Percentiles rank a stretch among this genome's conserved stretches.
phyloP scores from a whole-genome alignment of 73 alveolate species.

The Uronychia binucleata region DNA sequence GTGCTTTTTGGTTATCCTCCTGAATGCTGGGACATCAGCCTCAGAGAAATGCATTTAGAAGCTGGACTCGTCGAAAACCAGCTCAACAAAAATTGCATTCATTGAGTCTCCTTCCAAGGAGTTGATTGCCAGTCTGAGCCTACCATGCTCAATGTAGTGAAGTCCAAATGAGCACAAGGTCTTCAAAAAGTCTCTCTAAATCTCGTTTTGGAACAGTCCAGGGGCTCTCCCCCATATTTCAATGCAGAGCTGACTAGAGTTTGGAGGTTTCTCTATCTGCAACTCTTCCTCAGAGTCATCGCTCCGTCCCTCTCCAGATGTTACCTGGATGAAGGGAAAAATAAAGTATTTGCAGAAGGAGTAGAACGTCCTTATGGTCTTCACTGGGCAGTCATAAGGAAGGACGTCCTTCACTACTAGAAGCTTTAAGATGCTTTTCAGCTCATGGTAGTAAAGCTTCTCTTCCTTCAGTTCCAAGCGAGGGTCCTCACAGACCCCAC shows the following conservation, averaged over 20 bases:
- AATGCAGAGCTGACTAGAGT: neutral
- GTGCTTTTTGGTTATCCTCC: neutral
- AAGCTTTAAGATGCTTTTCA: neutral
- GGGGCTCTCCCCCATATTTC: conserved; percentile 16
- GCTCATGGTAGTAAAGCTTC: neutral
- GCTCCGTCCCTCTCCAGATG: neutral
- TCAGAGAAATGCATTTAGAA: neutral
- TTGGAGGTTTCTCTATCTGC: neutral
- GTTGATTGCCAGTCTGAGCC: conserved; percentile 4
- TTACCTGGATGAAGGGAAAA: neutral
- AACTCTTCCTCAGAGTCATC: neutral
- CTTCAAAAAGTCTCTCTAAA: neutral
- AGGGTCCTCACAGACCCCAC: conserved; percentile 8
- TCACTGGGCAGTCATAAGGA: neutral
- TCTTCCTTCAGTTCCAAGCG: neutral
- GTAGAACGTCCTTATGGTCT: neutral
- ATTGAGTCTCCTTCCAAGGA: conserved; percentile 5
- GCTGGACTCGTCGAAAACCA: neutral
- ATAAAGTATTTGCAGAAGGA: neutral
- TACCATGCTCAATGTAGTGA: neutral
- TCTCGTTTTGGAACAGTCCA: neutral
- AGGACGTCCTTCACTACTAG: conserved; percentile 1
- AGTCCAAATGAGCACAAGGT: neutral
- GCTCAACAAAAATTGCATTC: conserved; percentile 6
- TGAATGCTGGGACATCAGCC: neutral